A percentile compares a stretch with the other conserved stretches of the same genome.
Conservation (phyloP, 441 rosid genomes). For the Corymbia calophylla region DNA sequence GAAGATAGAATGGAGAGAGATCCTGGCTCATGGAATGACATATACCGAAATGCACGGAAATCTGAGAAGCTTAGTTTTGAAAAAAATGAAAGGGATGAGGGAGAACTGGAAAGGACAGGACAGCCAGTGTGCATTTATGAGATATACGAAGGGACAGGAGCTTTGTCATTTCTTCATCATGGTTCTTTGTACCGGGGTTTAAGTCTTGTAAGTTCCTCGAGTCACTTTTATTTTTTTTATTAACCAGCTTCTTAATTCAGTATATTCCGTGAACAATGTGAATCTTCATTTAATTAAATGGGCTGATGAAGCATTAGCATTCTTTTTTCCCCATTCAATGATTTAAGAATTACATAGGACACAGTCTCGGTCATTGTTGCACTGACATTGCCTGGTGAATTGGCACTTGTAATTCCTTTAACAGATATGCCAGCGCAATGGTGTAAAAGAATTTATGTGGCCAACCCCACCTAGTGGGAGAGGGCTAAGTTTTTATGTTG, state of each 20-base stretch:
- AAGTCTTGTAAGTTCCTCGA: conserved; percentile 70
- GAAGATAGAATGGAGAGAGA: conserved; percentile 79
- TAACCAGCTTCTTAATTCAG: neutral
- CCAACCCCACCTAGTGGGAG: neutral
- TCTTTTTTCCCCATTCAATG: neutral
- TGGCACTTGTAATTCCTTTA: neutral
- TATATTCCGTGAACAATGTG: neutral
- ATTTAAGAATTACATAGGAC: neutral
- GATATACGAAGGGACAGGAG: conserved; percentile 85
- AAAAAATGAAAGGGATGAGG: conserved; percentile 95
- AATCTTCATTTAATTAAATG: neutral
- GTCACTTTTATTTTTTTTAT: neutral
- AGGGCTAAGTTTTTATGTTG: neutral
- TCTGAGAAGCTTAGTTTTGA: conserved; percentile 88
- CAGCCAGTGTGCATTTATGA: conserved; percentile 93
- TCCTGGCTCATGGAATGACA: conserved; percentile 79
- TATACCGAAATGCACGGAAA: conserved; percentile 85
- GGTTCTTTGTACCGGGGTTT: conserved; percentile 95
- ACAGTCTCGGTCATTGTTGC: neutral
- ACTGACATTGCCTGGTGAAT: neutral
- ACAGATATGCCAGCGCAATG: neutral
- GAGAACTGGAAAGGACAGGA: conserved; percentile 97
- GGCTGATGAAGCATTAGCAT: neutral
- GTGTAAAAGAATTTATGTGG: neutral
- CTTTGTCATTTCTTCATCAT: conserved; percentile 98